Percentiles rank a stretch among this genome's conserved stretches.
Evolutionary conservation across 768 basidiomycete species (phyloP).

Genomic region (Xanthoconium stramineum): DNA sequence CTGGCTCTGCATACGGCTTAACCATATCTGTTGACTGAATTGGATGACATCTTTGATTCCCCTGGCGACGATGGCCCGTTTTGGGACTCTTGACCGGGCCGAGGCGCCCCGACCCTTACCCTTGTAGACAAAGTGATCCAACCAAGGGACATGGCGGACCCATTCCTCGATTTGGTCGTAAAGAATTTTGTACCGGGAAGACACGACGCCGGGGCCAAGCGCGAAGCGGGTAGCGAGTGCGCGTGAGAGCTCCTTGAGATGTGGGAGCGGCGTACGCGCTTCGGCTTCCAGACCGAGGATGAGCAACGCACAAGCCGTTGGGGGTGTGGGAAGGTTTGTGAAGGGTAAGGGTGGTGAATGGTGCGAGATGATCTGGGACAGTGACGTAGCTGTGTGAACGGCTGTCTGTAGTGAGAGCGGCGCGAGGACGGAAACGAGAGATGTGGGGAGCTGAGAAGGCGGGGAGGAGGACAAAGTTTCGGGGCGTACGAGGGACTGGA

Average conservation of each 20-base stretch:
- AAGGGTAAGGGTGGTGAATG: slow-evolving; percentile 41
- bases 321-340: slow-evolving; percentile 38
- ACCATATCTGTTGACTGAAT: slow-evolving; percentile 63
- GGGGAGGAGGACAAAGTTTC: slow-evolving; percentile 21
- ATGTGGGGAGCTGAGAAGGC: slow-evolving; percentile 26
- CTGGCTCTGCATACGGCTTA: slow-evolving; percentile 35
- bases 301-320: slow-evolving; percentile 66
- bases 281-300: slow-evolving; percentile 73
- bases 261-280: slow-evolving; percentile 46
- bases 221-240: slow-evolving; percentile 51
- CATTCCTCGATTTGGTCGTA: slow-evolving; percentile 59
- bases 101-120: slow-evolving; percentile 27
- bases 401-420: slow-evolving; percentile 39
- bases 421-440: slow-evolving; percentile 38
- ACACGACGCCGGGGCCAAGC: slow-evolving; percentile 51
- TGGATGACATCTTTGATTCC: slow-evolving; percentile 68
- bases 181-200: slow-evolving; percentile 66
- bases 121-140: slow-evolving; percentile 51
- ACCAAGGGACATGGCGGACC: slow-evolving; percentile 71
- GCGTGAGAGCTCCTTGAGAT: slow-evolving; percentile 55
- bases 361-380: slow-evolving; percentile 42
- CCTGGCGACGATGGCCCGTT: slow-evolving; percentile 62
- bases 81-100: slow-evolving; percentile 58
- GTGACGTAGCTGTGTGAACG: slow-evolving; percentile 41
- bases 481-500: slow-evolving; percentile 40